phyloP scores from a whole-genome alignment of 768 basidiomycete species.

The Phaeotremella skinneri region DNA sequence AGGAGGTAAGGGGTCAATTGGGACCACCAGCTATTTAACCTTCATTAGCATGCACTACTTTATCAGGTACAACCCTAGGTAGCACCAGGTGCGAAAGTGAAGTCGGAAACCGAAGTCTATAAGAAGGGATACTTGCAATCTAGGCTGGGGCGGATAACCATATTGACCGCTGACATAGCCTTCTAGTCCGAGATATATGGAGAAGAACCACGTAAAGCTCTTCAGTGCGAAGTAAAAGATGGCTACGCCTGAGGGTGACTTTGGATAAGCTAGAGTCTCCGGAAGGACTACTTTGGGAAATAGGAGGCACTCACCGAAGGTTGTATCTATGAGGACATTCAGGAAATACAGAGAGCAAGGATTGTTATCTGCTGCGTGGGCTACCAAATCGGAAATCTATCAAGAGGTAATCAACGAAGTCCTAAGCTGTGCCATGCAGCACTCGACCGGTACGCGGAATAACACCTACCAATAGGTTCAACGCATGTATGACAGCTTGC shows the following conservation, averaged over 20 bases:
- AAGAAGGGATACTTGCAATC: slow-evolving; percentile 63
- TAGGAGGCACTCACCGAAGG: slow-evolving; percentile 63
- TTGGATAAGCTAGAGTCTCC: too few species aligned
- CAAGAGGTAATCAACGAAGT: slow-evolving; percentile 11
- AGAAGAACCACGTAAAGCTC: slow-evolving; percentile 63
- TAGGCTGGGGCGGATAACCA: slow-evolving; percentile 73
- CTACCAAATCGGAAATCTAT: slow-evolving; percentile 72
- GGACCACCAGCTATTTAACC: slow-evolving; percentile 41
- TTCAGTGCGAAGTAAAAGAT: slow-evolving; percentile 74
- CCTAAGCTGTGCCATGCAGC: slow-evolving; percentile 59
- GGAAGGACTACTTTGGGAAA: neutral
- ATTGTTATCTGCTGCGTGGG: slow-evolving; percentile 65
- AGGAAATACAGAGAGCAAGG: slow-evolving; percentile 85
- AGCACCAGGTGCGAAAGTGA: too few species aligned
- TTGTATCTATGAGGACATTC: slow-evolving; percentile 88
- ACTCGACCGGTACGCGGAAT: slow-evolving; percentile 72
- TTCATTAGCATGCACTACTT: too few species aligned
- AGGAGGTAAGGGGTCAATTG: slow-evolving; percentile 72
- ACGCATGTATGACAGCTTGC: slow-evolving; percentile 47
- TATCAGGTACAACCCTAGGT: too few species aligned
- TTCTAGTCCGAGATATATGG: slow-evolving; percentile 64
- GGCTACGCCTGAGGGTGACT: slow-evolving; percentile 64
- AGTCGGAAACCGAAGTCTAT: too few species aligned
- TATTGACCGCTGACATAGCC: slow-evolving; percentile 86
- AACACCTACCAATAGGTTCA: slow-evolving; percentile 43